Conservation (phyloP, 2,329 filamentous ascomycete genomes). For the Verticillium isaacii region DNA sequence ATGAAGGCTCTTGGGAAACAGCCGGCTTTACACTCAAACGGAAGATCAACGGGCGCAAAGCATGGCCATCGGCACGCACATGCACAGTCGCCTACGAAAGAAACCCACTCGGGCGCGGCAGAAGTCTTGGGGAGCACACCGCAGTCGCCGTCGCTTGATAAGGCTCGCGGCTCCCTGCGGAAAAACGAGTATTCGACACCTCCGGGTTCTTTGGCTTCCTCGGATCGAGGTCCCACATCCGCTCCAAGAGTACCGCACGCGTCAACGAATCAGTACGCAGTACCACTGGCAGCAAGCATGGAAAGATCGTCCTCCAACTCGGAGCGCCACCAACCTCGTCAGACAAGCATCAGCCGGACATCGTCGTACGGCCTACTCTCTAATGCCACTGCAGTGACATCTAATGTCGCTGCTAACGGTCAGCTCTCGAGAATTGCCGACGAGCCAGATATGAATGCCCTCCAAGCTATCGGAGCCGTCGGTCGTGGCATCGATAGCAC, state of each 20-base stretch:
- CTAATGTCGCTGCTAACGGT: constrained; percentile 9
- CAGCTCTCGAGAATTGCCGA: constrained; percentile 8
- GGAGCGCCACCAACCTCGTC: constrained; percentile 8
- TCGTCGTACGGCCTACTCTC: constrained; percentile 23
- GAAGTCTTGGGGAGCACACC: background rate
- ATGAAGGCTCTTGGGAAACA: constrained; percentile 46
- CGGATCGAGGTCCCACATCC: background rate
- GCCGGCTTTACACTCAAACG: constrained; percentile 20
- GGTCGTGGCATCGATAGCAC: constrained; percentile 1
- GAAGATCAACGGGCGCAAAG: background rate
- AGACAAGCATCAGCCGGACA: constrained; percentile 19
- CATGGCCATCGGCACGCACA: background rate
- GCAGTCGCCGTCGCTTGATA: background rate
- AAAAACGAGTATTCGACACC: background rate
- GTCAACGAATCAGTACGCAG: background rate
- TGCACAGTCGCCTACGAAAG: background rate
- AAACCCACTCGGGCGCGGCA: background rate
- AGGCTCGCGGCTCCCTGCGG: background rate
- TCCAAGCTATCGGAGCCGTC: constrained; percentile 17
- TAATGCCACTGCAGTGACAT: constrained; percentile 11
- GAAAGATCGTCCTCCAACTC: constrained; percentile 7
- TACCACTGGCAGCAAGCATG: constrained; percentile 3
- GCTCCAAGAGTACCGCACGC: background rate
- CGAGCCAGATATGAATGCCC: constrained; percentile 8
- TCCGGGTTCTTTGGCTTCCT: background rate